Base-by-base conservation (phyloP, 208 protist genomes). In the Wallacemonas sp. region DNA sequence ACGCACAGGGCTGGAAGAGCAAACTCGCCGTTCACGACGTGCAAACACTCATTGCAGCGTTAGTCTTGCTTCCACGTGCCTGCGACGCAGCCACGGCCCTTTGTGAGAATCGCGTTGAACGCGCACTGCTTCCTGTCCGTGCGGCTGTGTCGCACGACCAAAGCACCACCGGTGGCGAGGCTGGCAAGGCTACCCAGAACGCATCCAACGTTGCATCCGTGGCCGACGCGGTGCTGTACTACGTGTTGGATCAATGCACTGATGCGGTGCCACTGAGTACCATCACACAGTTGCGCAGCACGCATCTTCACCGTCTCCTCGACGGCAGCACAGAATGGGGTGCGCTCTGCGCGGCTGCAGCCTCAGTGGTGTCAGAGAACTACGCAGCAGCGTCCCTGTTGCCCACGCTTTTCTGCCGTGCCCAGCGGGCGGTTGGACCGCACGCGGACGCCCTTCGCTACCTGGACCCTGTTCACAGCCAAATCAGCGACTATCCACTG, bases 191-290 rank as follows among this genome's bases (percentile, higher is more conserved):
- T 22, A 19, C 17, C 42, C 6, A 13, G 5, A 26, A n/a, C n/a
- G 27, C 19, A 15, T 27, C 19, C n/a, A 26, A n/a, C 19, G 8
- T 34, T 3, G 22, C 22, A 19, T 19, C 10, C 32, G 50, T 57
- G 13, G 10, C n/a, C 4, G 81, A 86, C 48, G 54, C 91, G 33
- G 33, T 85, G 33, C 63, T 93, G 13, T 83, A 83, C 58, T 92
- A 91, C 71, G 63, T 93, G 10, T 60, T 93, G 30, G 90, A 93
- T 19, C 90, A 95, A 65, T 85, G 71, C 70, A 64, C 46, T 12
- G 90, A 93, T 68, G 82, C 75, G 42, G 64, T 87, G 39, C 8
- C 17, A 10, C 50, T 57, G 55, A 76, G 10, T 65, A 66, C 26
- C 45, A 77, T 41, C 52, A 45, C 17, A 29, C 84, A 45, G 34